These are phyloP conservation scores for Talaromyces marneffei DNA, from an alignment of 2,329 filamentous ascomycete genomes.

Conservation along the genomic window DNA sequence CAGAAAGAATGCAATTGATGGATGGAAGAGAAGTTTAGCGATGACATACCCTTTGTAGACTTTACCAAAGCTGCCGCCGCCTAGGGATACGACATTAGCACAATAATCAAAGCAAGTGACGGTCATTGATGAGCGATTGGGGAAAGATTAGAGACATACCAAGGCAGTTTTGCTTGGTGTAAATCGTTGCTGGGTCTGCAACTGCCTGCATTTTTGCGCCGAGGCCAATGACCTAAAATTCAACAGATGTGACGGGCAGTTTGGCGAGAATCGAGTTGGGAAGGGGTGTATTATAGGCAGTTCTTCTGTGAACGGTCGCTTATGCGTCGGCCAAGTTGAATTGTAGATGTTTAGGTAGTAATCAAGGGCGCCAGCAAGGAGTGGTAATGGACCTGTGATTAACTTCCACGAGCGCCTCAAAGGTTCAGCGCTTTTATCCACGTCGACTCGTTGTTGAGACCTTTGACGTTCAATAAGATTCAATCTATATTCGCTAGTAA, in stretches of 20 bases:
- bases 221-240: background rate
- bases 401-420: background rate
- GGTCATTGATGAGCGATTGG: background rate
- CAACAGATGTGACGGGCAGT: background rate
- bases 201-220: slow-evolving; percentile 43
- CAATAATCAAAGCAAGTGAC: background rate
- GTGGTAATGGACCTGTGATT: slow-evolving; percentile 1
- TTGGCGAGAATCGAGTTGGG: background rate
- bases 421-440: background rate
- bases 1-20: background rate
- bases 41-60: slow-evolving; percentile 84
- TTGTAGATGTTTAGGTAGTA: slow-evolving; percentile 1
- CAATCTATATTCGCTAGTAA: background rate
- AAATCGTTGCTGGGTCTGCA: slow-evolving; percentile 82
- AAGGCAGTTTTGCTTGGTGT: slow-evolving; percentile 88
- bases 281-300: background rate
- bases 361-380: slow-evolving; percentile 15
- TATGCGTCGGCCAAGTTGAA: background rate
- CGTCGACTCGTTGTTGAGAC: too few species aligned
- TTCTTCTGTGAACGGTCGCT: background rate
- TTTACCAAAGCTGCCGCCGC: slow-evolving; percentile 95
- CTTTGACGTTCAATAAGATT: background rate
- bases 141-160: too few species aligned
- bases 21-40: slow-evolving; percentile 1
- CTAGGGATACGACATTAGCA: slow-evolving; percentile 40